These are phyloP conservation scores for Periconia digitata DNA, from an alignment of 2,329 filamentous ascomycete species.

Conservation along the genomic window DNA sequence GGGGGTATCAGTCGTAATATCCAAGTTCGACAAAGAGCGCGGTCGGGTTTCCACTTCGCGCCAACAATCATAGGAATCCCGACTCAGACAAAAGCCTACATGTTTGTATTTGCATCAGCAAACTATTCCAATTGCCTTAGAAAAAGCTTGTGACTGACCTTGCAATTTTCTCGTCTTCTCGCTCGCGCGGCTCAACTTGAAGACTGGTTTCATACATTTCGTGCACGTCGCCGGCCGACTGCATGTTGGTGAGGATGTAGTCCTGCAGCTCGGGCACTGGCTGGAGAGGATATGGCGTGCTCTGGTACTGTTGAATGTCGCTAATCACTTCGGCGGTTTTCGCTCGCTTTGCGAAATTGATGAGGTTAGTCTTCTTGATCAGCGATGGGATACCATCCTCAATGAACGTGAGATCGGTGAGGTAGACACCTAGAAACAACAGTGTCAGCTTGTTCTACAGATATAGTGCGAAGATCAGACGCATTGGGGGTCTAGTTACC, in stretches of 20 bases:
- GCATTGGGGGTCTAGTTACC: constrained; percentile 57
- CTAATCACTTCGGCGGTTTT: constrained; percentile 98
- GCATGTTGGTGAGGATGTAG: constrained; percentile 96
- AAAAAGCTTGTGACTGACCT: constrained; percentile 60
- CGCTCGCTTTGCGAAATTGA: constrained; percentile 97
- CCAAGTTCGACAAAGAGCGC: neutral
- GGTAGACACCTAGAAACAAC: constrained; percentile 73
- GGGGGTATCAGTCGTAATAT: too few species aligned
- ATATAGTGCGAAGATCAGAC: constrained; percentile 2
- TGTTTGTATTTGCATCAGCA: constrained; percentile 21
- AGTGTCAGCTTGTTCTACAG: constrained; percentile 18
- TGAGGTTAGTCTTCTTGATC: constrained; percentile 93
- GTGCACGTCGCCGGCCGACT: constrained; percentile 91
- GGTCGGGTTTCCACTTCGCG: neutral
- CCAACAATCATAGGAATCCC: constrained; percentile 53
- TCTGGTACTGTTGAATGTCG: constrained; percentile 98
- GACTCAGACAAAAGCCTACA: constrained; percentile 56
- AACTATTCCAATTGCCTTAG: constrained; percentile 9
- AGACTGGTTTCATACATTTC: constrained; percentile 99
- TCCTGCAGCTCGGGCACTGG: constrained; percentile 91
- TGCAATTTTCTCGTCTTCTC: constrained; percentile 99
- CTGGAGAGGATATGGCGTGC: constrained; percentile 90
- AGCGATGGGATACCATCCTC: constrained; percentile 96
- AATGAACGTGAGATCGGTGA: constrained; percentile 97
- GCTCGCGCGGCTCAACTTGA: constrained; percentile 87